phyloP scores from a whole-genome alignment of 805 yeast species.

The Citeromyces matritensis region DNA sequence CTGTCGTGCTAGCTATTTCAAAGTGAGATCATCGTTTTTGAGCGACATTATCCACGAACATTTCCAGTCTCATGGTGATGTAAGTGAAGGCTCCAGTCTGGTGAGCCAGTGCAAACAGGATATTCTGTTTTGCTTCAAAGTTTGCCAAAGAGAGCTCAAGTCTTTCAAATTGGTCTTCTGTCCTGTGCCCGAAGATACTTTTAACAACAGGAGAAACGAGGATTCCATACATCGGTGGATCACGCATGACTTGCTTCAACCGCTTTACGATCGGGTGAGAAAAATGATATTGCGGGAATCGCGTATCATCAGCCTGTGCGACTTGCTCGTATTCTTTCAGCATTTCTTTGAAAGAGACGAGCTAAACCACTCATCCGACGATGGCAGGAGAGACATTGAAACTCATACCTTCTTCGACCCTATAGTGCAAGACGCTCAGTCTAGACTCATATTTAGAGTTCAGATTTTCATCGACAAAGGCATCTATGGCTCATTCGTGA shows the following conservation, averaged over 20 bases:
- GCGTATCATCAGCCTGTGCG: slow-evolving; percentile 56
- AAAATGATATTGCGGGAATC: slow-evolving; percentile 55
- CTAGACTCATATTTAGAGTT: slow-evolving; percentile 65
- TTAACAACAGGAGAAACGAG: slow-evolving; percentile 15
- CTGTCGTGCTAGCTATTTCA: slow-evolving; percentile 48
- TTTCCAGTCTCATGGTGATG: slow-evolving; percentile 6
- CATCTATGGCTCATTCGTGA: slow-evolving; percentile 13
- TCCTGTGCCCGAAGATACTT: slow-evolving; percentile 7
- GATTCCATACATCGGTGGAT: slow-evolving; percentile 39
- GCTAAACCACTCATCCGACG: slow-evolving; percentile 6
- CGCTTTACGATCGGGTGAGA: slow-evolving; percentile 60
- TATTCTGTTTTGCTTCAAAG: slow-evolving; percentile 41
- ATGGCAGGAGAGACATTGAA: slow-evolving; percentile 14
- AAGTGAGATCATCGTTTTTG: slow-evolving; percentile 34
- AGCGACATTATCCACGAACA: slow-evolving; percentile 17
- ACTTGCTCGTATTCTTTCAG: slow-evolving; percentile 54
- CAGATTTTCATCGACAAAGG: slow-evolving; percentile 60
- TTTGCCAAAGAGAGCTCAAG: slow-evolving; percentile 45
- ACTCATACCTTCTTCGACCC: slow-evolving; percentile 55
- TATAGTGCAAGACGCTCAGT: slow-evolving; percentile 61
- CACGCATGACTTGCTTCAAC: slow-evolving; percentile 45
- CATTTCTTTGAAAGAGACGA: slow-evolving; percentile 46
- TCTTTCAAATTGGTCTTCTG: slow-evolving; percentile 42
- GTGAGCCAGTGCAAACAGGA: slow-evolving; percentile 50
- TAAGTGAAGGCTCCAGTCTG: slow-evolving; percentile 15